Evolutionary conservation across 2,329 filamentous ascomycete genomes (phyloP).

Genomic region (Salinomyces thailandicus): DNA sequence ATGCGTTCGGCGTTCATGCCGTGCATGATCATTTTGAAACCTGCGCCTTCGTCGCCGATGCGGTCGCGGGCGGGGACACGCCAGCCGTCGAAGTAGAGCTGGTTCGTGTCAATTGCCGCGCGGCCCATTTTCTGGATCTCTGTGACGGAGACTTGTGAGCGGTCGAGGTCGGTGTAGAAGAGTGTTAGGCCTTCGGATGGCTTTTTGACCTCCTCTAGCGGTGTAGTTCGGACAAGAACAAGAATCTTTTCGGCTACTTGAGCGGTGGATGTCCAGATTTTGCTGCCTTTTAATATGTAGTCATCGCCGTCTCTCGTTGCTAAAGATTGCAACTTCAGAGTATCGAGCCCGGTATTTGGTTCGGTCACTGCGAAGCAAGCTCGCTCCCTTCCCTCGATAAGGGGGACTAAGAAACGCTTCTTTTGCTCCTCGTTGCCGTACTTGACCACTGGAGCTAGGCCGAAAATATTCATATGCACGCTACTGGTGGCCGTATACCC

Average conservation of each 20-base stretch:
- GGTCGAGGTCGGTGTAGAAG: constrained; percentile 37
- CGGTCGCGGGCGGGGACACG: constrained; percentile 30
- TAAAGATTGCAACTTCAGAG: constrained; percentile 30
- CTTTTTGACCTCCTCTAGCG: constrained; percentile 32
- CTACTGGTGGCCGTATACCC: constrained; percentile 34
- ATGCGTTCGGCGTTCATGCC: constrained; percentile 74
- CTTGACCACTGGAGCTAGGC: constrained; percentile 36
- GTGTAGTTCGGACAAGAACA: constrained; percentile 33
- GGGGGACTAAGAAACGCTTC: constrained; percentile 28
- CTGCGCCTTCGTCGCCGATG: constrained; percentile 34
- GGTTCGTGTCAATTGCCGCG: constrained; percentile 36
- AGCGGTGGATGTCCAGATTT: constrained; percentile 39
- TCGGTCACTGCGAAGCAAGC: constrained; percentile 37
- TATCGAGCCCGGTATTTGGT: constrained; percentile 36
- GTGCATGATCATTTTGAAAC: constrained; percentile 50
- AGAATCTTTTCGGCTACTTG: constrained; percentile 36
- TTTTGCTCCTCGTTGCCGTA: constrained; percentile 36
- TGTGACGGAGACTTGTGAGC: constrained; percentile 28
- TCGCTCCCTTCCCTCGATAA: constrained; percentile 32
- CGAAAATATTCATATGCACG: constrained; percentile 42
- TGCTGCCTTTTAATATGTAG: constrained; percentile 32
- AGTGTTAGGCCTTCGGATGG: constrained; percentile 34
- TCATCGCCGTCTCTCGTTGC: constrained; percentile 27
- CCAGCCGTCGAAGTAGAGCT: constrained; percentile 36
- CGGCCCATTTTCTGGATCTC: constrained; percentile 40